Evolutionary conservation across 805 yeast species (phyloP), one percentile per base, ranked within the genome.

Genomic region (Starmerella apicola): DNA sequence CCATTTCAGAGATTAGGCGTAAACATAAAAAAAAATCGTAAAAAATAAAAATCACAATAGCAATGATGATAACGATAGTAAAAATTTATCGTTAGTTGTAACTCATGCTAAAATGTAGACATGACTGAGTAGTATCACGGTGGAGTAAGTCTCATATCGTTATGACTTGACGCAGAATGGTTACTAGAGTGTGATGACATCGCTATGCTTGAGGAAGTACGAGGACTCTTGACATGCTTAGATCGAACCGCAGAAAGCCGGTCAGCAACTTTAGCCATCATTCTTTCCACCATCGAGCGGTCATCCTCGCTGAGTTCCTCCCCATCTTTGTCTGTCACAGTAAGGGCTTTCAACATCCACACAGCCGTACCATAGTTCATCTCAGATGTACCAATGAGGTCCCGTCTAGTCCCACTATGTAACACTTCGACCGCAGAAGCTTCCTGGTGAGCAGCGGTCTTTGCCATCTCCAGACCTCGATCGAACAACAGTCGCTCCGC

Each of bases 271-370:
- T 93, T 79, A 41, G 73, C 72, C 49, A 85, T 78, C 54, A 86
- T 83, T 58, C 76, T 76, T 56, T 79, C 83, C 37, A 88, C 83
- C 59, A 81, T 78, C 32, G 67, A 71, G 37, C 64, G 64, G 58
- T 88, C 97, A 36, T 78, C 83, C 4, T 65, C 70, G 53, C 82
- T 93, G 43, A 86, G 64, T 19, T 49, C 53, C 17, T 59, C 63
- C 26, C 52, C 53, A 12, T 44, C 38, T 9, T 49, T 54, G 23
- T 60, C 64, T 26, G 62, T 59, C 43, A 80, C 88, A 39, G 85
- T 60, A 21, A 88, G 64, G 1, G 95, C 84, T 55, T 84, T 93
- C 53, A 88, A 65, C 95, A 88, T 84, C 96, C 96, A 88, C 38
- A 88, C 73, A 0, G 95, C 78, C 0, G 95, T 83, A 3, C 93